phyloP scores from a whole-genome alignment of 192 early-diverging fungal genomes.

The Entomortierella lignicola region DNA sequence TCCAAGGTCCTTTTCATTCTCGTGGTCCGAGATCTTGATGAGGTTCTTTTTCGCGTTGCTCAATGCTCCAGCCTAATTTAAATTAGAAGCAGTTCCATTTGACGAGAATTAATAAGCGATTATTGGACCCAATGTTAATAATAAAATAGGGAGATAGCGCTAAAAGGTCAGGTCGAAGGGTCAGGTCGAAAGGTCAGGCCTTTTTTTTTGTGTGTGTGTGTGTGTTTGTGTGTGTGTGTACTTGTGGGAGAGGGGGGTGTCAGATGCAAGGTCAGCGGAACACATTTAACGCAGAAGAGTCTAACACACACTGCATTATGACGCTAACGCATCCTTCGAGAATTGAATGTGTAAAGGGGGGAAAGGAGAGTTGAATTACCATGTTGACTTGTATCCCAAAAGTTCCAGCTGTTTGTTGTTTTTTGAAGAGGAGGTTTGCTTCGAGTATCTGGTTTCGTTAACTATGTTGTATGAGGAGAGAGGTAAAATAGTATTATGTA shows the following conservation, averaged over 20 bases:
- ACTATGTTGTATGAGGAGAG: neutral
- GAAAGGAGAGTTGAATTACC: neutral
- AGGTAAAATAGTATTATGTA: neutral
- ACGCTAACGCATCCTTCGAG: conserved; percentile 7
- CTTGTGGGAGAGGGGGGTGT: neutral
- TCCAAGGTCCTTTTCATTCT: conserved; percentile 89
- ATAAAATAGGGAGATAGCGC: neutral
- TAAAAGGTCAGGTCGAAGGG: conserved; percentile 8
- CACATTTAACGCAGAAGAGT: neutral
- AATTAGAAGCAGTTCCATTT: too few species aligned
- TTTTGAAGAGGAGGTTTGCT: too few species aligned
- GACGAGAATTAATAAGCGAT: neutral
- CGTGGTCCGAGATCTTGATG: conserved; percentile 87
- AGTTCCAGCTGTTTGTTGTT: neutral
- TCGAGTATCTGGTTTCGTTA: neutral
- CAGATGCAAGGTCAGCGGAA: conserved; percentile 27
- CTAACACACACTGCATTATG: neutral
- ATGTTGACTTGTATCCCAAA: neutral
- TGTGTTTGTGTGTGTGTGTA: too few species aligned
- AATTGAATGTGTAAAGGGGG: neutral
- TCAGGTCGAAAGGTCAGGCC: neutral
- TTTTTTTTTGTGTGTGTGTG: too few species aligned
- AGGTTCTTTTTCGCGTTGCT: conserved; percentile 87
- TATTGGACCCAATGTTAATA: neutral
- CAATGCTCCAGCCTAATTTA: conserved; percentile 86